Conservation (phyloP, 106 monocot species). For the Allium fistulosum region DNA sequence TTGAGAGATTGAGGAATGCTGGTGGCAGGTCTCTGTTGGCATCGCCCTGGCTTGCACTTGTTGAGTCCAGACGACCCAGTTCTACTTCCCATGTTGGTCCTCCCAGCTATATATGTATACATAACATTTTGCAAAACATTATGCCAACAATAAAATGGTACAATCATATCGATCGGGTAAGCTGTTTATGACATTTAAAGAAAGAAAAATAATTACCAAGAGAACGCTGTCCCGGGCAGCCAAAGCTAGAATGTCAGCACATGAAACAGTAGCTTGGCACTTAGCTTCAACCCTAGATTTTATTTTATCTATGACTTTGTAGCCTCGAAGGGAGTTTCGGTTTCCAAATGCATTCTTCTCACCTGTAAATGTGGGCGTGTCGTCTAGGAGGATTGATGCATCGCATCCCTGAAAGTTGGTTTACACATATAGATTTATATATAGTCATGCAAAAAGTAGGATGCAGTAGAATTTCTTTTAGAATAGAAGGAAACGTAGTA, state of each 20-base stretch:
- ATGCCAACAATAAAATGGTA: too few relatives aligned
- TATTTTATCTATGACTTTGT: constrained; percentile 7
- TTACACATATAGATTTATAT: too few relatives aligned
- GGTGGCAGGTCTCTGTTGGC: constrained; percentile 25
- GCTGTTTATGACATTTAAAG: neutral
- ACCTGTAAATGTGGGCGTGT: constrained; percentile 8
- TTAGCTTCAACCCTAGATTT: constrained; percentile 3
- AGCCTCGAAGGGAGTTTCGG: constrained; percentile 1
- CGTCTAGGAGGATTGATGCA: constrained; percentile 11
- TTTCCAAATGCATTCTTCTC: constrained; percentile 8
- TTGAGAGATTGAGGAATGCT: neutral
- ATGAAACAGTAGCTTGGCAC: constrained; percentile 4
- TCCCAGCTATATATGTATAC: constrained; percentile 12
- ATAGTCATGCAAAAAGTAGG: too few relatives aligned
- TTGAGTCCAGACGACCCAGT: constrained; percentile 27
- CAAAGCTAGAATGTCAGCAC: constrained; percentile 11
- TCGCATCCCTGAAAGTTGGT: constrained; percentile 7
- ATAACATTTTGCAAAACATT: neutral
- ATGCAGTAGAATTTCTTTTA: neutral
- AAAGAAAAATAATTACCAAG: neutral
- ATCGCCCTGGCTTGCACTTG: constrained; percentile 18
- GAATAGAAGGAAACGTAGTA: neutral
- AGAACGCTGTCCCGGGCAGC: constrained; percentile 3
- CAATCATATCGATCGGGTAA: too few relatives aligned
- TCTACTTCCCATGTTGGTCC: constrained; percentile 27